Base-by-base conservation (phyloP, 768 basidiomycete species). In the Trametes cinnabarina region DNA sequence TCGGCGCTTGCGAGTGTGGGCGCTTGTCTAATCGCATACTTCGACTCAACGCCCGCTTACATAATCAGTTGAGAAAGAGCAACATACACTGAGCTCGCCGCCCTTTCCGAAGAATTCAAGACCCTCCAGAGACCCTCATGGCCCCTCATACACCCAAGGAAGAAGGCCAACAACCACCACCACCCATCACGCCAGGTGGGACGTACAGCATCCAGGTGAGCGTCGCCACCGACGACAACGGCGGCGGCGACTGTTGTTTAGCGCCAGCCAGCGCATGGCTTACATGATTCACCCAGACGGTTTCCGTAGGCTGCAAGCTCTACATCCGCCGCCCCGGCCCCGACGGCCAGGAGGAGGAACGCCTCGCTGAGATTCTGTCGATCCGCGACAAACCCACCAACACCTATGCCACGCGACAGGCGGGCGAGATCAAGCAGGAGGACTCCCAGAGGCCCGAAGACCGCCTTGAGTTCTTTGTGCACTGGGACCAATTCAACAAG, bases 401-500 rank as follows among this genome's bases (percentile, higher is more conserved):
- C 63, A 69, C 79, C 1, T 90, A 86, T 71, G 77, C 78, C 19
- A 75, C 77, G 35, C 78, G 81, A 47, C 68, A 75, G 14, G 76
- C 76, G 39, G 66, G 72, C 35, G 64, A 68, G 48, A 66, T 74
- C 58, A 74, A 74, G 39, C 77, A 78, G 61, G 78, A 80, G 48
- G 79, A 82, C 42, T 78, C 68, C 20, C 64, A 76, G 37, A 81
- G 81, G 56, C 81, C 84, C 9, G 87, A 88, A 66, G 92, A 94
- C 71, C 86, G 89, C 65, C 82, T 84, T 72, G 95, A 98, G 72
- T 98, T 86, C 78, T 99, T 98, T 68, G 93, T 98, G 19, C 97
- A 99, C 69, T 99, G 96, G 88, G 94, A 98, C 66, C 86, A 92
- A 63, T 98, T 98, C 82, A 99, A 99, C 79, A 99, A 99, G 72